Evolutionary conservation across 75 land plant species (phyloP), one percentile per base, ranked within the genome.

Genomic region (Selaginella moellendorffii): DNA sequence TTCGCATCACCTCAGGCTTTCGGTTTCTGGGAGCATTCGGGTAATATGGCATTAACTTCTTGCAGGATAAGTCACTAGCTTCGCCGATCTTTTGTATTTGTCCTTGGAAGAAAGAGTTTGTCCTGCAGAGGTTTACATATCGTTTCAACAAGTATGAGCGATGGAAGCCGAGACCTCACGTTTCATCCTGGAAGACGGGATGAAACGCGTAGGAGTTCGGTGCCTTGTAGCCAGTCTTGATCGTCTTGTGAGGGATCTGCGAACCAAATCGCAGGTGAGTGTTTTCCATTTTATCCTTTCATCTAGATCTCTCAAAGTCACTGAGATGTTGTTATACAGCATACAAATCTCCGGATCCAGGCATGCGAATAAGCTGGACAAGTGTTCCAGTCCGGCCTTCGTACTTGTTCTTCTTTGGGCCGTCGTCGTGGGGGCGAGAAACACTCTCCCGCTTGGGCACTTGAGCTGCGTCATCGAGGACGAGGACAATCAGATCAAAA

Each of bases 121-220:
- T 65, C 67, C 67, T 65, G 59, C 8, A 36, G n/a, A n/a, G n/a
- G n/a, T n/a, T n/a, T n/a, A n/a, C 19, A 54, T 2, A 54, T 20
- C 19, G 2, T 9, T 2, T 24, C 2, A 54, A 18, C 2, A 54
- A 54, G 19, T 19, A 5, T 54, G 19, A 10, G 20, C 59, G 23
- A 5, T 54, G 20, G 19, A 9, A 18, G n/a, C n/a, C n/a, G n/a
- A n/a, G n/a, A n/a, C 28, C 70, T 19, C 65, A 72, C 74, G 74
- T 72, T 26, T 56, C 51, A 36, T 66, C 68, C 56, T 72, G 68
- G 36, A 72, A 72, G 27, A 72, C 58, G 19, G 74, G 74, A 1
- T 53, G 64, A 21, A 22, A 31, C n/a, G 67, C 74, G 65, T 72
- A 72, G 14, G 74, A 66, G 51, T 65, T 65, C 10, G 62, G 68